Conservation (phyloP, 176 grass and related monocot species). For the Hordeum marinum region DNA sequence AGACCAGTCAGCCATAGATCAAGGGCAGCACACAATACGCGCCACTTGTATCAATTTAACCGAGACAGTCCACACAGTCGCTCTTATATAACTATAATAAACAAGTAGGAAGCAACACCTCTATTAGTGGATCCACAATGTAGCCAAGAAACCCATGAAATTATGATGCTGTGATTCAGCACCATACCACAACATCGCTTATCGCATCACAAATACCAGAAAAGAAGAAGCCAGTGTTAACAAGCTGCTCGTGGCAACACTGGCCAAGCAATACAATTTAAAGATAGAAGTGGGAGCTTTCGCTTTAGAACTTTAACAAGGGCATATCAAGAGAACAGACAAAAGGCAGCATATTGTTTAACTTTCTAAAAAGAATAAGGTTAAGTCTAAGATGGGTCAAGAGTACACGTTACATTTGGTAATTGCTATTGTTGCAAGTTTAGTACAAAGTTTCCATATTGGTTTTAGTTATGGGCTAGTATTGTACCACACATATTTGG, state of each 20-base stretch:
- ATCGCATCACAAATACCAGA: background rate
- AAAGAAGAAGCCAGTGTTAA: background rate
- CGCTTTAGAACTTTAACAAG: background rate
- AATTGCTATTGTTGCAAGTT: background rate
- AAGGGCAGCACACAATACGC: background rate
- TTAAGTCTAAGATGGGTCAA: background rate
- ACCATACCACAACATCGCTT: no score
- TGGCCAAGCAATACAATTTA: background rate
- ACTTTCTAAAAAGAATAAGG: background rate
- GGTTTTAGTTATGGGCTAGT: background rate
- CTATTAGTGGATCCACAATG: background rate
- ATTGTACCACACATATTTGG: background rate
- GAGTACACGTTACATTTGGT: background rate
- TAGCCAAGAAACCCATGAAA: background rate
- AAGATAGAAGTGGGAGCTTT: background rate
- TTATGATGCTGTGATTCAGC: background rate
- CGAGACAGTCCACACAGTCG: background rate
- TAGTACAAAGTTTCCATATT: background rate
- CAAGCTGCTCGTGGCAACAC: background rate
- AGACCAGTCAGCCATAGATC: background rate
- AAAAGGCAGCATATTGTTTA: background rate
- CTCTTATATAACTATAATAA: background rate
- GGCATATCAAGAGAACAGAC: background rate
- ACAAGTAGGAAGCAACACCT: background rate
- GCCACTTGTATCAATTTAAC: background rate